Percentiles rank a stretch among this genome's conserved stretches.
phyloP scores from a whole-genome alignment of 106 monocot genomes.

The Alisma plantagoaquatica region DNA sequence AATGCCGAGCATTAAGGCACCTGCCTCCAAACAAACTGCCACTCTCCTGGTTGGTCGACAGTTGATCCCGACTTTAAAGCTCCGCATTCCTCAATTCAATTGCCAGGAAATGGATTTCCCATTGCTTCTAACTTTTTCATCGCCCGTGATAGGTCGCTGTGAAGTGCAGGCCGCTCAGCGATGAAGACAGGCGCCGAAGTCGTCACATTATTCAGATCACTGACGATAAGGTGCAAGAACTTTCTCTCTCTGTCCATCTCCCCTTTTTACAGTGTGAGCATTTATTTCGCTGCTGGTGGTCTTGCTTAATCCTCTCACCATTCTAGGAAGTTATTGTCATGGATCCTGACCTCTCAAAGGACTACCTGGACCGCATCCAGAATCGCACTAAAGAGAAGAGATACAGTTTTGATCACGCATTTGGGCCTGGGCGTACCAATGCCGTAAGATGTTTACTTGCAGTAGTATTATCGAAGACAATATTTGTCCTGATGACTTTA shows the following conservation, averaged over 20 bases:
- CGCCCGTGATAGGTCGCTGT: conserved; percentile 94
- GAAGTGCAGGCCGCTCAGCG: conserved; percentile 83
- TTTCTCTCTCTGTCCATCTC: not conserved
- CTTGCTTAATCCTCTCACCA: conserved; percentile 1
- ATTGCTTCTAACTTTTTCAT: not conserved
- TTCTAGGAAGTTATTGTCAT: conserved; percentile 66
- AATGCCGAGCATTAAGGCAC: conserved; percentile 93
- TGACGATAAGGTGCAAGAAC: conserved; percentile 63
- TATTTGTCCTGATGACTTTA: too few species aligned
- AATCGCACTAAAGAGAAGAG: conserved; percentile 90
- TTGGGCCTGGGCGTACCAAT: conserved; percentile 71
- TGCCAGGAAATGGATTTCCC: not conserved
- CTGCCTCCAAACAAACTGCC: conserved; percentile 78
- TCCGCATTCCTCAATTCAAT: not conserved
- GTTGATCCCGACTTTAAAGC: not conserved
- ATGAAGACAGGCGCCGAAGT: conserved; percentile 32
- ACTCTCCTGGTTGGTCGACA: conserved; percentile 50
- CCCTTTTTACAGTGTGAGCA: not conserved
- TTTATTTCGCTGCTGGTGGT: not conserved
- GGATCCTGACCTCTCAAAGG: conserved; percentile 95
- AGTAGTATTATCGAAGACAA: too few species aligned
- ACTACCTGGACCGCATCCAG: conserved; percentile 86
- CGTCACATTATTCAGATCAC: conserved; percentile 86
- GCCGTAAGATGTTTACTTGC: too few species aligned
- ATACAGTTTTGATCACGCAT: conserved; percentile 91